Evolutionary conservation across 495 filamentous ascomycete species (phyloP).

Genomic region (Neurospora sublineolata): DNA sequence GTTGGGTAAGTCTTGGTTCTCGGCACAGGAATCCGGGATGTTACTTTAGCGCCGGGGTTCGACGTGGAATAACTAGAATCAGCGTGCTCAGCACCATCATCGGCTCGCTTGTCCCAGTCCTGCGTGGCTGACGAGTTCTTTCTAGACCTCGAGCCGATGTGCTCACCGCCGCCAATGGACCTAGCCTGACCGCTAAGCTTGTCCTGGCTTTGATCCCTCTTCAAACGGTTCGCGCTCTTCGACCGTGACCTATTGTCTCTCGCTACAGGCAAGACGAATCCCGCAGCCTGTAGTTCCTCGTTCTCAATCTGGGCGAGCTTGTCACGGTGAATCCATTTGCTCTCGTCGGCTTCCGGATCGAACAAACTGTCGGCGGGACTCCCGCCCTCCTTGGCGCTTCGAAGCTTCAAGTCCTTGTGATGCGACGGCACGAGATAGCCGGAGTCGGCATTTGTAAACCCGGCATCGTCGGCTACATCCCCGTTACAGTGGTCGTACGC

Average conservation of each 20-base stretch:
- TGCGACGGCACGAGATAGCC: constrained; percentile 10
- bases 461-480: constrained; percentile 9
- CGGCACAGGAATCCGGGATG: constrained; percentile 74
- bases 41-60: constrained; percentile 25
- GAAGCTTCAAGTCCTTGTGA: constrained; percentile 28
- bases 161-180: constrained; percentile 14
- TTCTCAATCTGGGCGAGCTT: constrained; percentile 91
- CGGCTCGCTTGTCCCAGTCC: constrained; percentile 24
- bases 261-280: constrained; percentile 56
- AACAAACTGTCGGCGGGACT: constrained; percentile 46
- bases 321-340: constrained; percentile 89
- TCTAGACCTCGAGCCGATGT: constrained; percentile 25
- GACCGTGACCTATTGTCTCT: constrained; percentile 27
- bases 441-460: constrained; percentile 6
- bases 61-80: constrained; percentile 30
- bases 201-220: constrained; percentile 29
- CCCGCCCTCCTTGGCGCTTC: constrained; percentile 41
- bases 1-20: constrained; percentile 41
- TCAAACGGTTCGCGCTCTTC: constrained; percentile 40
- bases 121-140: constrained; percentile 33
- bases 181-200: constrained; percentile 17
- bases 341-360: constrained; percentile 38
- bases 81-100: constrained; percentile 65
- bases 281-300: constrained; percentile 81
- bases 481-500: constrained; percentile 11